Evolutionary conservation across 176 grass and related monocot species (phyloP).

Genomic region (Ensete ventricosum): DNA sequence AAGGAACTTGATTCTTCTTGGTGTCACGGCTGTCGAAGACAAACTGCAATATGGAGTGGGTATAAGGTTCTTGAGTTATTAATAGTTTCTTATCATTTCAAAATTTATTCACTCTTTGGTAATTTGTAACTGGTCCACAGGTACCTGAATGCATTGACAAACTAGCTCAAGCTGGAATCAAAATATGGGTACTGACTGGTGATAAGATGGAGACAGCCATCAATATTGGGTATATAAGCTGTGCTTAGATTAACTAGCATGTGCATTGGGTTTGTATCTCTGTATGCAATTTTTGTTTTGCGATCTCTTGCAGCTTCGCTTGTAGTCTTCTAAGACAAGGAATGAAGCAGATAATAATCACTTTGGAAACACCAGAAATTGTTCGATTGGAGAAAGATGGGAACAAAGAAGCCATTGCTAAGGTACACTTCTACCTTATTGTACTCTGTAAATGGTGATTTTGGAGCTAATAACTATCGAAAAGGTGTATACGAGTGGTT

Average conservation of each 20-base stretch:
- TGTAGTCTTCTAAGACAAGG: slow-evolving; percentile 87
- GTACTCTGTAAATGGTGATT: slow-evolving; percentile 50
- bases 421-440: slow-evolving; percentile 1
- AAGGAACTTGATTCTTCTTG: slow-evolving; percentile 23
- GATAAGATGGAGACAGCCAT: slow-evolving; percentile 98
- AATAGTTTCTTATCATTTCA: not conserved
- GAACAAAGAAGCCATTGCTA: slow-evolving; percentile 28
- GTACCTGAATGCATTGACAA: slow-evolving; percentile 96
- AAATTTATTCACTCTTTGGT: not conserved
- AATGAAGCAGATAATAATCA: slow-evolving; percentile 91
- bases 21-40: slow-evolving; percentile 23
- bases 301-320: slow-evolving; percentile 50
- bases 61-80: slow-evolving; percentile 3
- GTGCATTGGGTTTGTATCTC: not conserved
- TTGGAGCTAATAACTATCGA: slow-evolving; percentile 52
- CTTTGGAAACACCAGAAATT: slow-evolving; percentile 58
- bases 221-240: slow-evolving; percentile 62
- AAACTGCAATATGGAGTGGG: slow-evolving; percentile 16
- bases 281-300: not conserved
- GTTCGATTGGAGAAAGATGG: slow-evolving; percentile 51
- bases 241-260: not conserved
- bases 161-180: slow-evolving; percentile 94
- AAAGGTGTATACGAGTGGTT: slow-evolving; percentile 40
- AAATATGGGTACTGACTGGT: slow-evolving; percentile 90
- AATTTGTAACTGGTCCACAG: slow-evolving; percentile 21